These are phyloP conservation scores for Ligustrum vulgare DNA, from an alignment of 257 asterid species.

Conservation along the genomic window DNA sequence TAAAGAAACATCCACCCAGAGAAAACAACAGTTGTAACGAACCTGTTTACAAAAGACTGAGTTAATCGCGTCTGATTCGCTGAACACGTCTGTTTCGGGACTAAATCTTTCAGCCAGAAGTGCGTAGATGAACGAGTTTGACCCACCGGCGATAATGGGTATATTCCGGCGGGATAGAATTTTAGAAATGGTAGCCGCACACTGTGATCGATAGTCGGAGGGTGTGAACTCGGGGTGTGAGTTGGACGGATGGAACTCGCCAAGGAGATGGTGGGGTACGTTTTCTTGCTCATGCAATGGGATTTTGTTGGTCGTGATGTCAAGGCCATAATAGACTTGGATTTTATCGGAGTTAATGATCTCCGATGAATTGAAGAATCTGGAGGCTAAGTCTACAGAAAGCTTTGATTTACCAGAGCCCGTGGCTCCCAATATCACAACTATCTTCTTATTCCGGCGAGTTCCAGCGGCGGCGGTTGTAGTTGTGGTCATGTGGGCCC, in stretches of 20 bases:
- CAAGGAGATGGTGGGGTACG: slow-evolving; percentile 79
- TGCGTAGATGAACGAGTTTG: slow-evolving; percentile 74
- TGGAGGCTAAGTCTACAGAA: slow-evolving; percentile 69
- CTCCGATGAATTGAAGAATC: slow-evolving; percentile 60
- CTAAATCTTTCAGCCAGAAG: slow-evolving; percentile 43
- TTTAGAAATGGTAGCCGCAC: slow-evolving; percentile 34
- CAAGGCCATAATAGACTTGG: slow-evolving; percentile 64
- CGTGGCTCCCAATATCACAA: slow-evolving; percentile 82
- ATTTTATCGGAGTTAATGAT: slow-evolving; percentile 89
- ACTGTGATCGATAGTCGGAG: slow-evolving; percentile 51
- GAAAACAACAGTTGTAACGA: slow-evolving; percentile 67
- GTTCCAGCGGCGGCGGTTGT: slow-evolving; percentile 15
- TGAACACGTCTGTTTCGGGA: slow-evolving; percentile 53
- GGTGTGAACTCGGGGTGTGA: slow-evolving; percentile 63
- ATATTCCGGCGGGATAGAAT: slow-evolving; percentile 33
- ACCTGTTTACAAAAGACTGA: slow-evolving; percentile 39
- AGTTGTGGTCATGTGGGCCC: slow-evolving; percentile 34
- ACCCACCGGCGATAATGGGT: slow-evolving; percentile 86
- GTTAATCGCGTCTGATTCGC: slow-evolving; percentile 25
- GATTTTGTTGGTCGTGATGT: slow-evolving; percentile 79
- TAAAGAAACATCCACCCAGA: slow-evolving; percentile 64
- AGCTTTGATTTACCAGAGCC: slow-evolving; percentile 90
- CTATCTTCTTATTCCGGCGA: slow-evolving; percentile 45
- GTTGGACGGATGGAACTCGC: slow-evolving; percentile 57
- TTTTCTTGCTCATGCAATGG: slow-evolving; percentile 47